These are phyloP conservation scores for Clathrospora elynae DNA, from an alignment of 2,329 filamentous ascomycete species.

Conservation along the genomic window DNA sequence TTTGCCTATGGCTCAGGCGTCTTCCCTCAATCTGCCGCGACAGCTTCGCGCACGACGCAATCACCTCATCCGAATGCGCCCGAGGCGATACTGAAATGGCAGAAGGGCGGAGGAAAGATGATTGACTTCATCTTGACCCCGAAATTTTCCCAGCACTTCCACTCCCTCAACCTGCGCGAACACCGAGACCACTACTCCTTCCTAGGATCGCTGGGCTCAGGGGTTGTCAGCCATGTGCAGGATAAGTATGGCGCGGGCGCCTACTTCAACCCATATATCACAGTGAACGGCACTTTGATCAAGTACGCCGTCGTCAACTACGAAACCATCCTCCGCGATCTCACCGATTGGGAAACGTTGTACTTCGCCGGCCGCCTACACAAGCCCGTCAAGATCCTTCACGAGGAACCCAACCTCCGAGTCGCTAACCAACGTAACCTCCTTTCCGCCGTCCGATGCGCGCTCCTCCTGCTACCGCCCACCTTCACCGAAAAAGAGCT, in stretches of 20 bases:
- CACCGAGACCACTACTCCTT: conserved; percentile 92
- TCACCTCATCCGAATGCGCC: conserved; percentile 83
- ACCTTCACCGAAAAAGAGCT: conserved; percentile 85
- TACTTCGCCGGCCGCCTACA: conserved; percentile 96
- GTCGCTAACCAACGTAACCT: conserved; percentile 96
- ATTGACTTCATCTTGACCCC: conserved; percentile 99
- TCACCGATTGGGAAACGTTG: conserved; percentile 89
- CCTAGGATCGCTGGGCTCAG: conserved; percentile 81
- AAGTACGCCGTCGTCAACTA: conserved; percentile 98
- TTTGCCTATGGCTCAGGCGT: conserved; percentile 98
- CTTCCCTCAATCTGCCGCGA: conserved; percentile 73
- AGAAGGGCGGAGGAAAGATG: conserved; percentile 90
- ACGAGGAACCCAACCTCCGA: conserved; percentile 89
- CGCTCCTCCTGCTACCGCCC: conserved; percentile 81
- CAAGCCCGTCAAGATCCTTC: conserved; percentile 96
- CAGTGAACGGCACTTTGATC: conserved; percentile 91
- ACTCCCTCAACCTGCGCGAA: conserved; percentile 86
- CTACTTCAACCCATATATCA: conserved; percentile 96
- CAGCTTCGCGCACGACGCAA: conserved; percentile 57
- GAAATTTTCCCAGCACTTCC: conserved; percentile 93
- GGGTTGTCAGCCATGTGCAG: conserved; percentile 81
- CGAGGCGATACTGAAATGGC: conserved; percentile 78
- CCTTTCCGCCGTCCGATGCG: conserved; percentile 86
- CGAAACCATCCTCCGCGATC: conserved; percentile 82
- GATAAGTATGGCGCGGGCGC: conserved; percentile 89